Evolutionary conservation across 495 filamentous ascomycete genomes (phyloP), one percentile per base, ranked within the genome.

Genomic region (Penicillium roqueforti): DNA sequence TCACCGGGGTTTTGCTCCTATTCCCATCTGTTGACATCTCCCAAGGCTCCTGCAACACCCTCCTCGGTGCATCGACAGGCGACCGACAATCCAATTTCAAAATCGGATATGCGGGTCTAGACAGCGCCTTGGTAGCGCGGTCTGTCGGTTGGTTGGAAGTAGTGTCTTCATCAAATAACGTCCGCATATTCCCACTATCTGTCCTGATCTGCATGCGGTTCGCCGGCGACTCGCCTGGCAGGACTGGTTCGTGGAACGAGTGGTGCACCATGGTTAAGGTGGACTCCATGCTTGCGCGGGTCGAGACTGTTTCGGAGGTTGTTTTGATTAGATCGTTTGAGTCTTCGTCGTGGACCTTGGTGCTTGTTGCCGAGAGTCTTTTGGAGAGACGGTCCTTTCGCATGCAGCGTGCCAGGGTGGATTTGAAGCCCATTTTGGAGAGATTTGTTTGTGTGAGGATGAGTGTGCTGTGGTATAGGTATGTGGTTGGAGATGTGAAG

Each of bases 361-460:
- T 53, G 36, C 59, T 56, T 10, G 54, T 36, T 18, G 40, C 54
- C 25, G 61, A 65, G 9, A 60, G 49, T 39, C 53, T 56, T 34
- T 40, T 46, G 2, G 64, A 62, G 23, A 62, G 40, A 23, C 42
- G 55, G 28, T 56, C 58, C 6, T 57, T 60, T 23, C 59, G 51
- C 7, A 67, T 28, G 37, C 49, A 52, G 52, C 53, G 61, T 2
- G 53, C 13, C 3, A 67, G 28, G 5, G 61, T 57, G 13, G 58
- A 43, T 25, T 65, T 62, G 38, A 67, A 56, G 25, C 64, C 59
- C 64, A 67, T 67, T 52, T 36, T n/a, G n/a, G n/a, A n/a, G n/a
- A n/a, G n/a, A n/a, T n/a, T n/a, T n/a, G n/a, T n/a, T n/a, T n/a
- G n/a, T n/a, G n/a, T n/a, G n/a, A n/a, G n/a, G n/a, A n/a, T n/a